Base-by-base conservation (phyloP, 257 asterid genomes). In the Jasminum sambac region DNA sequence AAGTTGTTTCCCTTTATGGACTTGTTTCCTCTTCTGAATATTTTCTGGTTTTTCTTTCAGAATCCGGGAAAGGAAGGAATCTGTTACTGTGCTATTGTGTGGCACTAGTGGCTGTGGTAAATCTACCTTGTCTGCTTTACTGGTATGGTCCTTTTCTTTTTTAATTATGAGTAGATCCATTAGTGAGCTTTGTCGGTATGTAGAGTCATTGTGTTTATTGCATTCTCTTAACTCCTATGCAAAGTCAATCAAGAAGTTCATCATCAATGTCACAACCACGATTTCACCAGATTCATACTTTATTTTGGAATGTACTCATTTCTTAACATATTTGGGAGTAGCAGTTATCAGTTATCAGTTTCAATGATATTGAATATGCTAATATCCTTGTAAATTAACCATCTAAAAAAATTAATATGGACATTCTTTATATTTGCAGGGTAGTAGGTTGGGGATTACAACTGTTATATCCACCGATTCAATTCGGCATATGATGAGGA, bases 51-150 rank as follows among this genome's bases (percentile, higher is more conserved):
- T 36, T 67, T 11, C 26, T 78, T 79, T 74, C 90, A 95, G 99
- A 82, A 84, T 95, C 79, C 87, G 88, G 72, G 98, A 95, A 78
- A 90, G 95, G 75, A 95, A 86, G 87, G 97, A 88, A 74, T 91
- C 98, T 55, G 82, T 95, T 71, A 95, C 94, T 5, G 92, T 95
- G 73, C 79, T 95, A 40, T 83, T 95, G 76, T 95, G 99, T 81
- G 97, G 98, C 48, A 88, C 99, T 8, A 91, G 99, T 77, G 99
- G 99, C 72, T 95, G 99, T 78, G 99, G 99, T 72, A 95, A 95
- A 84, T 95, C 98, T 77, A 95, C 99, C 66, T 86, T 91, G 77
- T 95, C 99, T 72, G 98, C 99, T 43, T 87, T 95, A 82, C 95
- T 91, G 94, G 97, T 95, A 77, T 67, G 90, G 69, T 62, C 73